These are phyloP conservation scores for Stachybotrys elegans DNA, from an alignment of 2,329 filamentous ascomycete genomes.

Conservation along the genomic window DNA sequence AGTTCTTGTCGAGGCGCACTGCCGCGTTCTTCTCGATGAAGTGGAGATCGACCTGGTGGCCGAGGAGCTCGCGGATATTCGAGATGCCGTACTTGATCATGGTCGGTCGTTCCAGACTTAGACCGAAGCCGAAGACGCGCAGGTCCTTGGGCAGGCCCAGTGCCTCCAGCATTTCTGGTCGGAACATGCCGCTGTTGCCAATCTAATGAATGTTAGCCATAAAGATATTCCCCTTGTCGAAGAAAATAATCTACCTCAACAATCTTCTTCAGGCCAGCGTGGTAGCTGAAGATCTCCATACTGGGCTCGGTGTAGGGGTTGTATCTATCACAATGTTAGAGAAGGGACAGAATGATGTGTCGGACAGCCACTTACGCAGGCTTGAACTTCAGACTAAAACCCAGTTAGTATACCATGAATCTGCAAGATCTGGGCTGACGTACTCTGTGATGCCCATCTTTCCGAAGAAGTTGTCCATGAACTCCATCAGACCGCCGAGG, in stretches of 20 bases:
- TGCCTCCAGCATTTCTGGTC: slow-evolving; percentile 91
- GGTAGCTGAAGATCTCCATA: slow-evolving; percentile 98
- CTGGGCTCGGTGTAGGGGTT: slow-evolving; percentile 93
- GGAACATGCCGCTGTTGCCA: slow-evolving; percentile 97
- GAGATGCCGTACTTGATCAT: slow-evolving; percentile 94
- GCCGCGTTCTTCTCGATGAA: slow-evolving; percentile 92
- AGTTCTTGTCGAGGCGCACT: slow-evolving; percentile 83
- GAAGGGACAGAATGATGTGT: background rate
- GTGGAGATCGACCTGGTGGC: slow-evolving; percentile 90
- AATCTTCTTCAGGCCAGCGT: slow-evolving; percentile 82
- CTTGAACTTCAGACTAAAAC: slow-evolving; percentile 72
- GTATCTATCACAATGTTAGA: slow-evolving; percentile 43
- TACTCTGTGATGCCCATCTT: slow-evolving; percentile 80
- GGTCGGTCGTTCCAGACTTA: slow-evolving; percentile 88
- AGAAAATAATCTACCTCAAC: slow-evolving; percentile 62
- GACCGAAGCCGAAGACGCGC: slow-evolving; percentile 89
- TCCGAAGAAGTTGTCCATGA: slow-evolving; percentile 92
- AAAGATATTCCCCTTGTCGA: background rate
- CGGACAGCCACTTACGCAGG: slow-evolving; percentile 52
- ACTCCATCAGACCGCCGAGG: slow-evolving; percentile 83
- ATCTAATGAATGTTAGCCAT: slow-evolving; percentile 43
- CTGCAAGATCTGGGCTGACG: background rate
- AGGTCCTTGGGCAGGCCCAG: slow-evolving; percentile 92
- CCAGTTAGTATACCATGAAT: slow-evolving; percentile 3
- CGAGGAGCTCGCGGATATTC: slow-evolving; percentile 88